A percentile compares a stretch with the other conserved stretches of the same genome.
phyloP scores from a whole-genome alignment of 352 stramenopile species.

The Phytopythium litorale region DNA sequence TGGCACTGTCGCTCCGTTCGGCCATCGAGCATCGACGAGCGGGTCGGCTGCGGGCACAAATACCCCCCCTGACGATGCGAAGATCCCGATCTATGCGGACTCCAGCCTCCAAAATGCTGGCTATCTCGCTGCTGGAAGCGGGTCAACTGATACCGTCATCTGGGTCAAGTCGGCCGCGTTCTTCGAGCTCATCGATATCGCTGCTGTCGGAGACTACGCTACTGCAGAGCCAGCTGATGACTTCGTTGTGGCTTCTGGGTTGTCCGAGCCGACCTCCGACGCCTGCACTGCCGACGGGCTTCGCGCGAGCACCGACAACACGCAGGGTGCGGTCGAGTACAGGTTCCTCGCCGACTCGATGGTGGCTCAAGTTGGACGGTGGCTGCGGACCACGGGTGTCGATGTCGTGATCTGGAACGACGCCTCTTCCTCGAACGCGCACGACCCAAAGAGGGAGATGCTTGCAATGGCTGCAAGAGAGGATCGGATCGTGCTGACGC shows the following conservation, averaged over 20 bases:
- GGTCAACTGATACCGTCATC: constrained; percentile 40
- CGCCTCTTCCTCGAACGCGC: background rate
- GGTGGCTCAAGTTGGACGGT: constrained; percentile 60
- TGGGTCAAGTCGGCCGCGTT: constrained; percentile 36
- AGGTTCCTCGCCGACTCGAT: constrained; percentile 78
- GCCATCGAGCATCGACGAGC: constrained; percentile 18
- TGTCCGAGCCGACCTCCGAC: background rate
- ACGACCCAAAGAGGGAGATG: constrained; percentile 22
- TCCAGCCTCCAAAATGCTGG: constrained; percentile 18
- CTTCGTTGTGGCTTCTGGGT: too few species aligned
- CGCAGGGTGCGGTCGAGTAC: constrained; percentile 21
- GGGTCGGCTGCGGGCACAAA: background rate
- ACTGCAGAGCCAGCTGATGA: background rate
- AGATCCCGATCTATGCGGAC: constrained; percentile 39
- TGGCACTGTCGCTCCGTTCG: constrained; percentile 62
- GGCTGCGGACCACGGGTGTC: constrained; percentile 69
- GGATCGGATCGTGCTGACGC: constrained; percentile 47
- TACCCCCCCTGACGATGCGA: background rate
- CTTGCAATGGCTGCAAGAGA: constrained; percentile 27
- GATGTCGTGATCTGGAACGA: constrained; percentile 59
- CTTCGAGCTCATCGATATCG: constrained; percentile 34
- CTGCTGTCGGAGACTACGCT: constrained; percentile 16
- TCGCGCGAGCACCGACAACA: background rate
- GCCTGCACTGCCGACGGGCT: background rate
- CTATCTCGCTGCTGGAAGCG: constrained; percentile 40